These are phyloP conservation scores for Aspergillus ellipticus DNA, from an alignment of 495 filamentous ascomycete species.

Conservation along the genomic window DNA sequence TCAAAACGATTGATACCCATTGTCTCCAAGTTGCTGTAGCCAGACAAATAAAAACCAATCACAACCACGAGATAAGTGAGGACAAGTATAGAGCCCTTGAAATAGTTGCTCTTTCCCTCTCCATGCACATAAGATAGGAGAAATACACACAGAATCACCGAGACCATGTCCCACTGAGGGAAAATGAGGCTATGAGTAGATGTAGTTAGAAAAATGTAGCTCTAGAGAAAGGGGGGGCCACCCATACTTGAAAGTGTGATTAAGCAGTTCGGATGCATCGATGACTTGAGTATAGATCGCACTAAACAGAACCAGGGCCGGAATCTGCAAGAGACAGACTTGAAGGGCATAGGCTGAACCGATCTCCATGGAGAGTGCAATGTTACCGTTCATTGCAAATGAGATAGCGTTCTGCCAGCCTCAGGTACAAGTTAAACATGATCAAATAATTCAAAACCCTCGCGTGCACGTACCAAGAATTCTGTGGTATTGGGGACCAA, in stretches of 20 bases:
- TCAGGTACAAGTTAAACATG: conserved; percentile 27
- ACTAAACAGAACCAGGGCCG: conserved; percentile 87
- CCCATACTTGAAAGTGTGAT: conserved; percentile 75
- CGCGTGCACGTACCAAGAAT: conserved; percentile 69
- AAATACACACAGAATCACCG: conserved; percentile 96
- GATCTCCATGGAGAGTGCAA: conserved; percentile 98
- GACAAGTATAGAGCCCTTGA: conserved; percentile 85
- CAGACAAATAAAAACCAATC: conserved; percentile 85
- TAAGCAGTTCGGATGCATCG: conserved; percentile 55
- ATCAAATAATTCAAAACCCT: not conserved
- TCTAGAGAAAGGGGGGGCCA: not conserved
- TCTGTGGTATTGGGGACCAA: conserved; percentile 98
- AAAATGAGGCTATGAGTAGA: conserved; percentile 72
- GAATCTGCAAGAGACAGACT: conserved; percentile 95
- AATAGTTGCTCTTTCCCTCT: conserved; percentile 79
- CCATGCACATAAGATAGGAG: conserved; percentile 96
- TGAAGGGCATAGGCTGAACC: conserved; percentile 96
- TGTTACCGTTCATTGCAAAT: conserved; percentile 99
- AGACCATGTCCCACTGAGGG: conserved; percentile 99
- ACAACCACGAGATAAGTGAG: conserved; percentile 91
- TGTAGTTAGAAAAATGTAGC: not conserved
- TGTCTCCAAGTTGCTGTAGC: conserved; percentile 60
- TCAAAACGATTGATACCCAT: conserved; percentile 68
- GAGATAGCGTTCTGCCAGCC: conserved; percentile 84
- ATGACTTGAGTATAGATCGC: conserved; percentile 55